These are phyloP conservation scores for Cordyceps cicadae DNA, from an alignment of 2,329 filamentous ascomycete genomes.

Conservation along the genomic window DNA sequence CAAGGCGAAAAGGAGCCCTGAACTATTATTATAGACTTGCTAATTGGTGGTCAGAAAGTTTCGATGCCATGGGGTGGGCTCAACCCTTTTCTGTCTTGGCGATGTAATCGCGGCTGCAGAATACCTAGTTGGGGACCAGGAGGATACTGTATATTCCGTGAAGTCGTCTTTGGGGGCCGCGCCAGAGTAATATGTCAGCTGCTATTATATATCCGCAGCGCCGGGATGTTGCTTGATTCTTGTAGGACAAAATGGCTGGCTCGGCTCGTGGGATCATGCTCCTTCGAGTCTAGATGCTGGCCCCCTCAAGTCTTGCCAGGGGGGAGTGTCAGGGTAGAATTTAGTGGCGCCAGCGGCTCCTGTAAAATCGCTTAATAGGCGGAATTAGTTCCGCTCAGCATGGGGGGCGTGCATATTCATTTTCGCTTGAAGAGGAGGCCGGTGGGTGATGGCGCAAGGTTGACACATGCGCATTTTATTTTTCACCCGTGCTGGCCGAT, in stretches of 20 bases:
- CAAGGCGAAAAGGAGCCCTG: not conserved
- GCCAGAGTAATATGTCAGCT: not conserved
- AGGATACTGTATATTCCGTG: too few relatives aligned
- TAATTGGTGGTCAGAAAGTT: not conserved
- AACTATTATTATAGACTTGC: not conserved
- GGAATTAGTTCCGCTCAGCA: not conserved
- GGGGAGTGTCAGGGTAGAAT: not conserved
- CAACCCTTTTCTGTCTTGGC: not conserved
- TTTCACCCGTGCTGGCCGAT: not conserved
- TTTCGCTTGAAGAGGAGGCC: not conserved
- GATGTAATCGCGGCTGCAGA: not conserved
- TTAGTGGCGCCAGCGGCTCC: not conserved
- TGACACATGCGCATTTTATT: not conserved
- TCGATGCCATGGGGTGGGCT: not conserved
- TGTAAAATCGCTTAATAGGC: constrained; percentile 4
- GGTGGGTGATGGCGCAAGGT: not conserved
- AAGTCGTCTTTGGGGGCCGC: not conserved
- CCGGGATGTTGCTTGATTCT: not conserved
- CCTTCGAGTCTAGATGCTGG: not conserved
- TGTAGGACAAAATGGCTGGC: not conserved
- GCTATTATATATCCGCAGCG: not conserved
- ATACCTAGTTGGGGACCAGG: too few relatives aligned
- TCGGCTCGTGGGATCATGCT: not conserved
- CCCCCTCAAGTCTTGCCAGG: not conserved
- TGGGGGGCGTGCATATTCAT: not conserved